phyloP scores from a whole-genome alignment of 176 grass and related monocot genomes.

The Carex myosuroides region DNA sequence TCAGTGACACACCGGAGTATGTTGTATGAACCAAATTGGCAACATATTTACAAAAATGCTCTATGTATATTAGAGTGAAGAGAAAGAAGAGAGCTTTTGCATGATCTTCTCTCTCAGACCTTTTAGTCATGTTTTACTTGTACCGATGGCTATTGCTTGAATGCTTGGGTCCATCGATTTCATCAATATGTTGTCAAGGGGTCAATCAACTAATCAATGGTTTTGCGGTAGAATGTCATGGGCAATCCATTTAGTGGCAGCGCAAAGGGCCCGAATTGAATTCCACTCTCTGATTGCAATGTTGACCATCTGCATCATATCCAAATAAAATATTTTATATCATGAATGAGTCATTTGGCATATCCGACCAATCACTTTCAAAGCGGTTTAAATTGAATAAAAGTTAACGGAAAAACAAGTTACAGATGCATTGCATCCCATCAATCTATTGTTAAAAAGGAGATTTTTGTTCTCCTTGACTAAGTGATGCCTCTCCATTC shows the following conservation, averaged over 20 bases:
- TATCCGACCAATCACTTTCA: not conserved
- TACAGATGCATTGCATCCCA: conserved; percentile 7
- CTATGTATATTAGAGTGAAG: conserved; percentile 10
- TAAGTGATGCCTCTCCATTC: not conserved
- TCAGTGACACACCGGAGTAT: not conserved
- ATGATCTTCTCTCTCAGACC: not conserved
- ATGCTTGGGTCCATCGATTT: not conserved
- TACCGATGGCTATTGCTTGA: not conserved
- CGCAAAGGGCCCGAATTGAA: conserved; percentile 83
- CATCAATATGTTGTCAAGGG: not conserved
- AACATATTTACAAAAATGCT: conserved; percentile 15
- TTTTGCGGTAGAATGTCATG: conserved; percentile 68
- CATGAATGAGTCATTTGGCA: not conserved
- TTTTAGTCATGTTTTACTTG: not conserved
- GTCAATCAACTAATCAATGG: not conserved
- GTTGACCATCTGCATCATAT: conserved; percentile 54
- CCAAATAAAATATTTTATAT: not conserved
- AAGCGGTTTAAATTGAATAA: not conserved
- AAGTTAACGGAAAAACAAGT: not conserved
- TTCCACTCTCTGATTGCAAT: conserved; percentile 67
- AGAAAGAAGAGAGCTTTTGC: conserved; percentile 7
- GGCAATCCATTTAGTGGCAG: conserved; percentile 76
- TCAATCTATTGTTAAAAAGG: conserved; percentile 5
- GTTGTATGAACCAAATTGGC: not conserved
- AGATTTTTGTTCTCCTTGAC: conserved; percentile 11